Conservation (phyloP, 2,329 filamentous ascomycete genomes). For the Alternaria sp. region DNA sequence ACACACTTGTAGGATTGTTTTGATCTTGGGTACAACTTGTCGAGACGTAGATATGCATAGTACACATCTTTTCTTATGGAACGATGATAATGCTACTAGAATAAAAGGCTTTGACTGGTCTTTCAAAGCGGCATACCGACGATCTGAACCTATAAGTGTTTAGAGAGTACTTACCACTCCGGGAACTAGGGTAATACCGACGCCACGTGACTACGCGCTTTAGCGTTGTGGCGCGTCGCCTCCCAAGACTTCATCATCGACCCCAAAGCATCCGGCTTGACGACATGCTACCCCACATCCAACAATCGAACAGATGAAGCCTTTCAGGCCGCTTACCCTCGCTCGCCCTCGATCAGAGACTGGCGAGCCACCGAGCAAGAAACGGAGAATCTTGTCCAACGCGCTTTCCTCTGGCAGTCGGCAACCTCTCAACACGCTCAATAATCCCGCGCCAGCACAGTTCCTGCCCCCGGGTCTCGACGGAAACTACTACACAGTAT, state of each 20-base stretch:
- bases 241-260: not conserved
- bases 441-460: constrained; percentile 30
- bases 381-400: constrained; percentile 51
- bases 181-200: not conserved
- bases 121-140: not conserved
- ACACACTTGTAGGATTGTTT: not conserved
- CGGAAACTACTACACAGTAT: constrained; percentile 54
- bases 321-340: constrained; percentile 48
- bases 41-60: not conserved
- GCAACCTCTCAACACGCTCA: constrained; percentile 43
- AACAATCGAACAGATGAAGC: constrained; percentile 38
- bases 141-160: not conserved
- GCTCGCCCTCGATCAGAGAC: constrained; percentile 31
- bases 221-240: not conserved
- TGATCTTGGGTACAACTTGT: not conserved
- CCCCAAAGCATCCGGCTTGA: not conserved
- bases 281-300: not conserved
- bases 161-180: not conserved
- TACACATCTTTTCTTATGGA: not conserved
- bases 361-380: constrained; percentile 52
- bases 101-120: not conserved
- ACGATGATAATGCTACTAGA: not conserved
- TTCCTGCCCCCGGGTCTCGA: constrained; percentile 34
- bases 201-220: constrained; percentile 23
- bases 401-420: constrained; percentile 35